Evolutionary conservation across 1,139 yeast species (phyloP).

Genomic region (Pichia sp.): DNA sequence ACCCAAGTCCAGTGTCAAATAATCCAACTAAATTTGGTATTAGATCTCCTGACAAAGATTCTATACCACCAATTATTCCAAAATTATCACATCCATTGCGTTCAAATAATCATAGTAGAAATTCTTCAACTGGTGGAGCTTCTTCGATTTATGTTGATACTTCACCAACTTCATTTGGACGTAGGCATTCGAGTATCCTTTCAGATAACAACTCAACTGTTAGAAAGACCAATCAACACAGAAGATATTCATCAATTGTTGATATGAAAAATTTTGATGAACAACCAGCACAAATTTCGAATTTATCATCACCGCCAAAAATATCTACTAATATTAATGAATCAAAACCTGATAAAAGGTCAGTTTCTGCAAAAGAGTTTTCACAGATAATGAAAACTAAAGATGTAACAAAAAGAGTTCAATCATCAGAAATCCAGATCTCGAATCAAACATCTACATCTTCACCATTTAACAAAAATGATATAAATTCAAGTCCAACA

Average conservation of each 20-base stretch:
- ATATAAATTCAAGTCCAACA: neutral
- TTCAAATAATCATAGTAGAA: slow-evolving; percentile 19
- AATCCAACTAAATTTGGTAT: slow-evolving; percentile 27
- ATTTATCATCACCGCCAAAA: neutral
- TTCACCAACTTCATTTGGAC: neutral
- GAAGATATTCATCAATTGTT: slow-evolving; percentile 20
- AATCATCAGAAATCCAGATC: slow-evolving; percentile 9
- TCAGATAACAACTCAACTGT: slow-evolving; percentile 3
- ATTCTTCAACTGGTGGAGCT: slow-evolving; percentile 23
- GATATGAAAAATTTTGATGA: neutral
- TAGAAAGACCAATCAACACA: slow-evolving; percentile 3
- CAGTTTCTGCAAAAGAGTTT: slow-evolving; percentile 34
- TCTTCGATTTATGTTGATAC: slow-evolving; percentile 27
- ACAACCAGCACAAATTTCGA: neutral
- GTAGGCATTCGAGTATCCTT: slow-evolving; percentile 8
- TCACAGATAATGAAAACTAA: slow-evolving; percentile 20
- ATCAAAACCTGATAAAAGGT: slow-evolving; percentile 30
- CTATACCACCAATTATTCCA: slow-evolving; percentile 7
- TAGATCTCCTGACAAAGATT: slow-evolving; percentile 14
- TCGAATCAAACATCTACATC: neutral
- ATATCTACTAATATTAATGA: neutral
- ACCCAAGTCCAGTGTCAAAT: slow-evolving; percentile 39
- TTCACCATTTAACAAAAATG: neutral
- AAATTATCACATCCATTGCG: slow-evolving; percentile 3
- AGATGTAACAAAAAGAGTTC: slow-evolving; percentile 22